Conservation (phyloP, 1,284 basidiomycete species). For the Mycena sp. region DNA sequence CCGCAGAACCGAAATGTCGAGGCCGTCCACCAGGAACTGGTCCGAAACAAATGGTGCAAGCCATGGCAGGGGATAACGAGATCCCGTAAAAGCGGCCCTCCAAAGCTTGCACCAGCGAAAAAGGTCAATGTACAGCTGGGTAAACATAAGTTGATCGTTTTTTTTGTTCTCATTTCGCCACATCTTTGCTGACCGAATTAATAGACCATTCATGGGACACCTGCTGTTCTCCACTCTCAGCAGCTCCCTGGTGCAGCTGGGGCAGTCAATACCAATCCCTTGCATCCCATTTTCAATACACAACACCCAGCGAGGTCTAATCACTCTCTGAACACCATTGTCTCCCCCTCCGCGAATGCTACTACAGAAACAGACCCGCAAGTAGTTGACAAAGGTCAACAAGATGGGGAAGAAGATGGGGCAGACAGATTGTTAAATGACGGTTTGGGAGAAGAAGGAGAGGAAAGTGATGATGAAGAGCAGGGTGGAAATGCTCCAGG, state of each 20-base stretch:
- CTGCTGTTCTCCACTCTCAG: neutral
- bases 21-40: slow-evolving; percentile 6
- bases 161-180: neutral
- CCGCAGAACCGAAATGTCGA: neutral
- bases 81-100: neutral
- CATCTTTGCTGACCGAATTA: neutral
- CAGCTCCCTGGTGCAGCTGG: neutral
- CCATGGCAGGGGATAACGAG: neutral
- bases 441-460: slow-evolving; percentile 10
- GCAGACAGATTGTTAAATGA: neutral
- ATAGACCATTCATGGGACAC: neutral
- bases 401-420: neutral
- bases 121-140: neutral
- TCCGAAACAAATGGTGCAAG: neutral
- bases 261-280: too few species aligned
- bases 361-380: neutral
- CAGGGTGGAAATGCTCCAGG: neutral
- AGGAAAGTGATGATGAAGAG: slow-evolving; percentile 9
- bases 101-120: neutral
- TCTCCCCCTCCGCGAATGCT: neutral
- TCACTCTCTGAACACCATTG: neutral
- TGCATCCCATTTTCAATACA: neutral
- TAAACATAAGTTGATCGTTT: neutral
- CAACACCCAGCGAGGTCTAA: neutral
- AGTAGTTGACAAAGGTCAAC: neutral